Evolutionary conservation across 768 basidiomycete species (phyloP).

Genomic region (Auriscalpium microsporum): DNA sequence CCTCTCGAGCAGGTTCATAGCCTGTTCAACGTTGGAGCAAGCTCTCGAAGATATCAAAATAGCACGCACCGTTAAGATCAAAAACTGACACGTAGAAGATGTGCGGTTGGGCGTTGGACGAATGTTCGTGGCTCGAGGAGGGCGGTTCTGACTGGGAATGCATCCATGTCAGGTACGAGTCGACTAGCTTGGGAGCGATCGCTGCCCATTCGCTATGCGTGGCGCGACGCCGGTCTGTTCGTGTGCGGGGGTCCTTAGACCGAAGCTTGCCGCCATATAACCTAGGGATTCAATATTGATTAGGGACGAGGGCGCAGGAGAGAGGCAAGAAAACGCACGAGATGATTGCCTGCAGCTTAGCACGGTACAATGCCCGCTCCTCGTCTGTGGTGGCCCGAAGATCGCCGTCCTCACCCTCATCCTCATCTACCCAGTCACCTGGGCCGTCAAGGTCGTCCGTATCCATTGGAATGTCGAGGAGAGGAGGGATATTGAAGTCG

Average conservation of each 20-base stretch:
- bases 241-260: background rate
- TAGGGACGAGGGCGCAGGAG: background rate
- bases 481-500: background rate
- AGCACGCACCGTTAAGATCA: background rate
- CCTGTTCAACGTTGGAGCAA: background rate
- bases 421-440: background rate
- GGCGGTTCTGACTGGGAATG: background rate
- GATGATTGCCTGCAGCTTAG: background rate
- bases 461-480: background rate
- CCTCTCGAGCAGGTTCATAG: background rate
- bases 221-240: background rate
- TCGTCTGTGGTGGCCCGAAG: background rate
- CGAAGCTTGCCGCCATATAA: background rate
- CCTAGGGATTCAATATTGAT: background rate
- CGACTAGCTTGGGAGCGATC: background rate
- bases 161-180: background rate
- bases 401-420: background rate
- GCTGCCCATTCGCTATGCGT: background rate
- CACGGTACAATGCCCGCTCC: background rate
- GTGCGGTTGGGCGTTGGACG: background rate
- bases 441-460: background rate
- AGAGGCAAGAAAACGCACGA: background rate
- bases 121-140: background rate
- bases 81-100: too few species aligned
- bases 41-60: background rate